These are phyloP conservation scores for Chytridium lagenaria DNA, from an alignment of 371 early-diverging fungal species.

Conservation along the genomic window DNA sequence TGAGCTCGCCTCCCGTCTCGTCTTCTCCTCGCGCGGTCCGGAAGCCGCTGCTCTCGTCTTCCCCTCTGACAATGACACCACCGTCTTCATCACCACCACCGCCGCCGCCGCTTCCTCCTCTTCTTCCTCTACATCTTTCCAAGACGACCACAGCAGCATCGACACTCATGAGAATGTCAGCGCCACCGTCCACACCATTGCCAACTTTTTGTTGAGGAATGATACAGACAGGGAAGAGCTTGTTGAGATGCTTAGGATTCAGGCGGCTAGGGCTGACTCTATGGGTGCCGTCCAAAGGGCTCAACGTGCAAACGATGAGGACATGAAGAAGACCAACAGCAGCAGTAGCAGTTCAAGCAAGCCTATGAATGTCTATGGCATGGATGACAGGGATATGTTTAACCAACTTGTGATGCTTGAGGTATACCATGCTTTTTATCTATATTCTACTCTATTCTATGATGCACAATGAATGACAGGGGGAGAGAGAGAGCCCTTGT, in stretches of 20 bases:
- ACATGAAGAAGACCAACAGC: too few relatives aligned
- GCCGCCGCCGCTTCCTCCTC: background rate
- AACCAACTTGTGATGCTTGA: constrained; percentile 28
- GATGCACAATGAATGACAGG: too few relatives aligned
- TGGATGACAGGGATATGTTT: constrained; percentile 12
- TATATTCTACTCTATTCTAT: too few relatives aligned
- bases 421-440: too few relatives aligned
- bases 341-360: too few relatives aligned
- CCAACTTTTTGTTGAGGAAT: constrained; percentile 18
- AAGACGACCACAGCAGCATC: background rate
- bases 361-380: background rate
- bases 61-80: background rate
- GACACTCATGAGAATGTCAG: background rate
- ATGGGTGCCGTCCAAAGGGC: background rate
- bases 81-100: background rate
- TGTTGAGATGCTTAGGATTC: background rate
- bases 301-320: too few relatives aligned
- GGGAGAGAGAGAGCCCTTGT: too few relatives aligned
- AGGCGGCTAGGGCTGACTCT: background rate
- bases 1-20: constrained; percentile 6
- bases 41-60: constrained; percentile 6
- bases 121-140: background rate
- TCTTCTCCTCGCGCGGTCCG: background rate
- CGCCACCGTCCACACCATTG: constrained; percentile 11
- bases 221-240: constrained; percentile 24